Evolutionary conservation across 2,329 filamentous ascomycete genomes (phyloP), one percentile per base, ranked within the genome.

Genomic region (Zymoseptoria ardabiliae): DNA sequence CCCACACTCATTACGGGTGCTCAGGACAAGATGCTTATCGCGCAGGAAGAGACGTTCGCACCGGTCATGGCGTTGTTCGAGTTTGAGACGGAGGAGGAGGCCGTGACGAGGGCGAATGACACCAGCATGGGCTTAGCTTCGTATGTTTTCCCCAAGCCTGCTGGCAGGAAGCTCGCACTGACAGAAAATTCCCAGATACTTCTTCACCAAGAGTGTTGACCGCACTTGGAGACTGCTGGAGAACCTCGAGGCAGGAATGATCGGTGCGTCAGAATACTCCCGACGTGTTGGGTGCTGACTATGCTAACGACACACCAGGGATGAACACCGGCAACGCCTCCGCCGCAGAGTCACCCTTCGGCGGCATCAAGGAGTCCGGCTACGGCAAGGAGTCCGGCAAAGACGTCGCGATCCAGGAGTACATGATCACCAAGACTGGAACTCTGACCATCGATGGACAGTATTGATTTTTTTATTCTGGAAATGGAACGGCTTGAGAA

Each of bases 331-430:
- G 83, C 19, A 86, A 86, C 66, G 77, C 79, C n/a, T 86, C 84
- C 1, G 84, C 85, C 1, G 85, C 85, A 0, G 85, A 88, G 69
- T 82, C 82, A 21, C 85, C 85, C 2, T 88, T 88, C 67, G 85
- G 85, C 19, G 85, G 85, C 2, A 85, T 87, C 67, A 87, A 87
- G 74, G 83, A 87, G 68, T 84, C 81, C 5, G 85, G 85, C 0
- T 87, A 87, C 69, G 85, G 85, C 21, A 87, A 88, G 71, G 85
- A 87, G 69, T 82, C 79, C 30, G 85, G 85, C 17, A 87, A 85
- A 72, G 83, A 86, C 63, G 84, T 87, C 54, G 85, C 84, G 3
- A 79, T 86, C 20, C 77, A 80, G 51, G 84, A 86, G 69, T 86
- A 85, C 65, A 69, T 70, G 67, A 81, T 86, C 51, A 84, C 82